phyloP scores from a whole-genome alignment of 1,284 basidiomycete species.

The Ustilago cynodontis region DNA sequence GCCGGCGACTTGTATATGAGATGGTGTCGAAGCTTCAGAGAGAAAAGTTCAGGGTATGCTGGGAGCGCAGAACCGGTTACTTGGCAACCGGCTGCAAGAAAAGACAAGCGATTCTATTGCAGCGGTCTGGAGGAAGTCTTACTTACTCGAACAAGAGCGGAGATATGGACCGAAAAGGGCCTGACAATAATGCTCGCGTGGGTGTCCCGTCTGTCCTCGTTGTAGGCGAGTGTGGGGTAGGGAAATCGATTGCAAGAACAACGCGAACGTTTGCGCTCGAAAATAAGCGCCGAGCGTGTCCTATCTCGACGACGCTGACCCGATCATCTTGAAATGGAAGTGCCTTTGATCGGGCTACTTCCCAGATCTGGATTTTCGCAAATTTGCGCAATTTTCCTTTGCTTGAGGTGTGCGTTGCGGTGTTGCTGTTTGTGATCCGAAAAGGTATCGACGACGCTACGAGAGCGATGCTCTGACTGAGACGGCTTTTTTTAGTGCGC shows the following conservation, averaged over 20 bases:
- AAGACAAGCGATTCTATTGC: not conserved
- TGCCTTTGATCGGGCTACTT: not conserved
- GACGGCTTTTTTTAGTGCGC: not conserved
- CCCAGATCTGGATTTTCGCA: not conserved
- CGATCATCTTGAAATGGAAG: not conserved
- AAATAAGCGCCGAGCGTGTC: not conserved
- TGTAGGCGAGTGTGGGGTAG: constrained; percentile 8
- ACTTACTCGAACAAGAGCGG: not conserved
- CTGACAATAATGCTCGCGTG: not conserved
- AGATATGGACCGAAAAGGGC: constrained; percentile 7
- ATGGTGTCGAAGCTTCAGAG: not conserved
- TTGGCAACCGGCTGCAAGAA: not conserved
- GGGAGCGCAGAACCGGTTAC: not conserved
- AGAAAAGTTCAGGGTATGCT: not conserved
- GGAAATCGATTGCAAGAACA: too few species aligned
- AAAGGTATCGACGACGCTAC: not conserved
- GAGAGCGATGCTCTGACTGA: not conserved
- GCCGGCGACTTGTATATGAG: not conserved
- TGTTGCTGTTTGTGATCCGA: constrained; percentile 9
- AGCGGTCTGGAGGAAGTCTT: too few species aligned
- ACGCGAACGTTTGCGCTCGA: too few species aligned
- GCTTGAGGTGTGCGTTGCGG: not conserved
- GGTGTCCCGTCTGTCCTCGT: not conserved
- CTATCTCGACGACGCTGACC: not conserved
- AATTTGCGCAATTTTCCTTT: not conserved